Percentiles rank a stretch among this genome's conserved stretches.
Conservation (phyloP, 371 early-diverging fungal species). For the Saksenaea oblongispora region DNA sequence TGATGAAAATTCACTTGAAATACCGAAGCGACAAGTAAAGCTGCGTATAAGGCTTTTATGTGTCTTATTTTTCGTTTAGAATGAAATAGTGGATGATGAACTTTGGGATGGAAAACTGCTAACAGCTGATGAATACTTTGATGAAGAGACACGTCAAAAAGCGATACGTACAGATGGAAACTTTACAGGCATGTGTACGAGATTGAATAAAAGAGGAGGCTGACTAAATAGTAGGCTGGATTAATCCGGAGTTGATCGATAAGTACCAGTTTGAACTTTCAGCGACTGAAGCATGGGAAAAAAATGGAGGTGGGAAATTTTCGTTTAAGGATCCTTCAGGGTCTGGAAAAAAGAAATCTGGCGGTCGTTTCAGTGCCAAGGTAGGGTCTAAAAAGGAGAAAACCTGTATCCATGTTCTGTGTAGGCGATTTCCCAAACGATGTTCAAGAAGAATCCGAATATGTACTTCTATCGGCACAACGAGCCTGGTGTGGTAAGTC, state of each 20-base stretch:
- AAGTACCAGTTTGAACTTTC: constrained; percentile 60
- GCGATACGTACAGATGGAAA: constrained; percentile 65
- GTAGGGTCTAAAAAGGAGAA: constrained; percentile 16
- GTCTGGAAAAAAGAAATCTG: constrained; percentile 32
- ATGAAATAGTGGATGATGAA: constrained; percentile 31
- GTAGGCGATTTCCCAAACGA: constrained; percentile 54
- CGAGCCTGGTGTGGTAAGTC: constrained; percentile 65
- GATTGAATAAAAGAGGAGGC: neutral
- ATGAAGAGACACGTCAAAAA: constrained; percentile 39
- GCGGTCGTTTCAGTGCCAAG: constrained; percentile 33
- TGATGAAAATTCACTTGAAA: constrained; percentile 14
- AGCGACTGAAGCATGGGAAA: constrained; percentile 72
- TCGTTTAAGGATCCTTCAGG: constrained; percentile 66
- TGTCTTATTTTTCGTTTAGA: neutral
- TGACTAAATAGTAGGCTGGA: constrained; percentile 49
- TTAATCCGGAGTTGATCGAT: constrained; percentile 55
- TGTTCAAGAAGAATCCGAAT: constrained; percentile 76
- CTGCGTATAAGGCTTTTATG: neutral
- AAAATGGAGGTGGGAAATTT: constrained; percentile 75
- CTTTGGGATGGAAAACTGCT: constrained; percentile 45
- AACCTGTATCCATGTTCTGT: constrained; percentile 4
- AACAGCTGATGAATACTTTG: constrained; percentile 62
- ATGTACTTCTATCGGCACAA: constrained; percentile 76
- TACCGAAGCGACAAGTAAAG: constrained; percentile 13
- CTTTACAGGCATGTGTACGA: constrained; percentile 28